Evolutionary conservation across 2,329 filamentous ascomycete species (phyloP), one percentile per base, ranked within the genome.

Genomic region (Ascochyta fabae): DNA sequence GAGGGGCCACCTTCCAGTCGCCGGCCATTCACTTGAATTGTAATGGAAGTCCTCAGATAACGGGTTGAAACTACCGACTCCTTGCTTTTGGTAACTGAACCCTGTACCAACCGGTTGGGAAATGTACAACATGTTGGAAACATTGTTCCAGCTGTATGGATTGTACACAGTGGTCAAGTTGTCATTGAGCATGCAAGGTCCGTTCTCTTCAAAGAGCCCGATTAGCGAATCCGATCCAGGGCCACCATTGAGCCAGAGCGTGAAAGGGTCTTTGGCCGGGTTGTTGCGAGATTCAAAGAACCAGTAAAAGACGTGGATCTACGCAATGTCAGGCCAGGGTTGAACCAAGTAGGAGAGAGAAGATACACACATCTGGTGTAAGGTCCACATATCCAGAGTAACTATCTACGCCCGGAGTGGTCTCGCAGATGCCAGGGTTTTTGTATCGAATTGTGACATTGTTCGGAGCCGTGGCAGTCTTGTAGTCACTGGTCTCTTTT

Each of bases 31-130:
- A 16, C 71, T 75, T 1, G 75, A 72, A 58, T 81, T 78, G 45
- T 82, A 72, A 56, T 81, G 79, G 10, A 73, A 72, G 3, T 80
- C 81, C 6, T 78, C 80, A 16, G 75, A 62, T 3, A 69, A 66
- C 42, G 81, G 77, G 19, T 80, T 64, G 39, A 66, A 56, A 48
- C 60, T 64, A 15, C 63, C 63, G 16, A 61, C 61, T 15, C 46
- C 61, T 36, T 64, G 51, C 38, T 62, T 50, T 34, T 66, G 59
- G 27, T 66, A 84, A 6, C 80, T 83, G 67, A 84, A 84, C 2
- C 84, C 84, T 26, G 82, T 80, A 31, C 83, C 83, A n/a, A 84
- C 75, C 9, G 85, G 85, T 70, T 88, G 84, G 49, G 83, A 84
- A 47, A 88, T 76, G 72, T 86, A 88, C 9, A 88, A 74, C 71